phyloP scores from a whole-genome alignment of 805 yeast genomes.

The Pichia deserticola region DNA sequence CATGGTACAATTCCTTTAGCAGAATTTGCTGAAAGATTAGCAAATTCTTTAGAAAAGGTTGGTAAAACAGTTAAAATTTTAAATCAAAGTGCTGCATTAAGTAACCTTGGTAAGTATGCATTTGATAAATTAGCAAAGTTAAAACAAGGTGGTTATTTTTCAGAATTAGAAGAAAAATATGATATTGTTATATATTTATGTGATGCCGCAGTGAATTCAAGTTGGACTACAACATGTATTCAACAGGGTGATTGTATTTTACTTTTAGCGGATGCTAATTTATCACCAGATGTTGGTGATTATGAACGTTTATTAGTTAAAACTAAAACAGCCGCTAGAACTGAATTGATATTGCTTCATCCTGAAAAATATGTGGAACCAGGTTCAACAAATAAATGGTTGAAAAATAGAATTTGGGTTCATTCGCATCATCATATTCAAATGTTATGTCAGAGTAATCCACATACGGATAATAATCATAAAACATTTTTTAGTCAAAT shows the following conservation, averaged over 20 bases:
- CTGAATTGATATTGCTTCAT: conserved; percentile 79
- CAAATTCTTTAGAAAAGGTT: conserved; percentile 61
- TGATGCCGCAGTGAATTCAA: conserved; percentile 73
- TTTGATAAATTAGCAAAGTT: conserved; percentile 82
- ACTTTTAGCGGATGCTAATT: conserved; percentile 75
- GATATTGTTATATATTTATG: conserved; percentile 87
- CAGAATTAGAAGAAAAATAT: conserved; percentile 83
- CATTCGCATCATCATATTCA: conserved; percentile 90
- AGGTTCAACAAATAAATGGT: conserved; percentile 81
- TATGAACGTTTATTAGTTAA: conserved; percentile 72
- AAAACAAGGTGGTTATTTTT: conserved; percentile 81
- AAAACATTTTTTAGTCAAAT: conserved; percentile 11
- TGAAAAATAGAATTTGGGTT: conserved; percentile 82
- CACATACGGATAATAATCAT: neutral
- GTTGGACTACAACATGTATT: conserved; percentile 90
- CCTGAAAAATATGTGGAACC: conserved; percentile 76
- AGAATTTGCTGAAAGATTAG: conserved; percentile 72
- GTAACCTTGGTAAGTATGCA: conserved; percentile 83
- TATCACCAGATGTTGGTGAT: conserved; percentile 72
- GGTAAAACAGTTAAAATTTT: conserved; percentile 69
- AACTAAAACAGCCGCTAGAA: conserved; percentile 75
- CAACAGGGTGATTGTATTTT: conserved; percentile 94
- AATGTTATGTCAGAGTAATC: conserved; percentile 32
- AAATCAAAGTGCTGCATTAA: conserved; percentile 75
- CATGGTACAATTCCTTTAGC: conserved; percentile 70